Evolutionary conservation across 768 basidiomycete species (phyloP), one percentile per base, ranked within the genome.

Genomic region (Collybiopsis luxurians): DNA sequence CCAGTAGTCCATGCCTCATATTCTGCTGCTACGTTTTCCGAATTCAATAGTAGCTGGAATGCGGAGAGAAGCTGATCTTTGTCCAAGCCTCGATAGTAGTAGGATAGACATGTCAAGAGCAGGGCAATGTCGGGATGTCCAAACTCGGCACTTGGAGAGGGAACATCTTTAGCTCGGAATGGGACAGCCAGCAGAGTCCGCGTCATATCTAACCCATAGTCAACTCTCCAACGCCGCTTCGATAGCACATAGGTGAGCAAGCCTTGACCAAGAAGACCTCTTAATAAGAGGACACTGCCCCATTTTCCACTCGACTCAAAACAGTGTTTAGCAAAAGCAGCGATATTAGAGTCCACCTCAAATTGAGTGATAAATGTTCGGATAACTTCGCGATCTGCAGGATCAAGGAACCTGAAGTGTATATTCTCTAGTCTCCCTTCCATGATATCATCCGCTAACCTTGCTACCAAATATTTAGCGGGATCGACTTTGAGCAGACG

Each of bases 121-220:
- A 82, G 66, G 0, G 73, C 70, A 4, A 81, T 68, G 23, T 83
- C 82, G 0, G 81, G 81, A 60, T 83, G 81, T 4, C 77, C 78
- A 45, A 83, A 83, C 47, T 83, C 79, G 36, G 80, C 73, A 27
- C 73, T 67, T 12, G 66, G 58, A 13, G 78, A 67, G 0, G 82
- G 81, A 4, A 74, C 66, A 47, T 83, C 81, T 59, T 80, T 83
- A 0, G 81, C 82, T n/a, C 75, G 69, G 54, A 79, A 83, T 0
- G 82, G 81, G 0, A 83, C 80, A 1, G 81, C 80, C 1, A 82
- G 70, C 59, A 77, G 64, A 1, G 79, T 73, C 3, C 82, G 73
- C 5, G 45, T 58, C 1, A 61, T 61, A 46, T 77, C 76, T 4
- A 80, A 71, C 2, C 82, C 81, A 59, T 79, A 83, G 44, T 83